Base-by-base conservation (phyloP, 805 yeast species). In the Candida sonorensis region DNA sequence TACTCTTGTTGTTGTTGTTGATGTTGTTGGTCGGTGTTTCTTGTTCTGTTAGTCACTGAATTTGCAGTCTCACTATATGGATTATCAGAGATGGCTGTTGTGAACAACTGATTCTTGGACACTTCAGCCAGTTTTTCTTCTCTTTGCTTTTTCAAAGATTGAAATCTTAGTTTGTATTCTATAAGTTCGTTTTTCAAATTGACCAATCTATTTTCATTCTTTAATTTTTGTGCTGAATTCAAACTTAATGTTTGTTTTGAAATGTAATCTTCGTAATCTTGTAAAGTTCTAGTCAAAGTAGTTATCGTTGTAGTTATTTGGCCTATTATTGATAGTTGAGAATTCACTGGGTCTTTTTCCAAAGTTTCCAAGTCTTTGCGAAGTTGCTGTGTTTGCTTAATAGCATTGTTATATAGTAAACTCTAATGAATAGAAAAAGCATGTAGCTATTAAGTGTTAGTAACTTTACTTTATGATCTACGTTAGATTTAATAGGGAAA, bases 321-420 rank as follows among this genome's bases (percentile, higher is more conserved):
- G 14, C 82, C 77, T 37, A 55, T 39, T 23, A 51, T 32, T 1
- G 95, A 77, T 35, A 83, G 62, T 14, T 94, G 92, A 1, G 94
- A 72, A 4, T 77, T 68, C 11, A 74, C 67, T 8, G 84, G 67
- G 39, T 80, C 75, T 28, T 67, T 61, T 48, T 80, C 88, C 43
- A 90, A 79, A 32, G 64, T 58, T 13, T 70, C 65, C 30, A 90
- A 59, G 46, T 87, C 96, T 39, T 72, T 72, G 37, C 77, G 72
- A 32, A 90, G 61, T 17, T 77, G 67, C 46, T 75, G 84, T 19
- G 86, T 75, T 57, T 88, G 96, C 56, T 85, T 86, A 34, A 82
- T 67, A 7, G 95, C 96, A 56, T 85, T 94, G 60, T 85, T 90
- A 61, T 81, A 86, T 32, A 88, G 66, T 17, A 95, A 78, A 60